These are phyloP conservation scores for Pyrus pyrifolia DNA, from an alignment of 306 rosid species.

Conservation along the genomic window DNA sequence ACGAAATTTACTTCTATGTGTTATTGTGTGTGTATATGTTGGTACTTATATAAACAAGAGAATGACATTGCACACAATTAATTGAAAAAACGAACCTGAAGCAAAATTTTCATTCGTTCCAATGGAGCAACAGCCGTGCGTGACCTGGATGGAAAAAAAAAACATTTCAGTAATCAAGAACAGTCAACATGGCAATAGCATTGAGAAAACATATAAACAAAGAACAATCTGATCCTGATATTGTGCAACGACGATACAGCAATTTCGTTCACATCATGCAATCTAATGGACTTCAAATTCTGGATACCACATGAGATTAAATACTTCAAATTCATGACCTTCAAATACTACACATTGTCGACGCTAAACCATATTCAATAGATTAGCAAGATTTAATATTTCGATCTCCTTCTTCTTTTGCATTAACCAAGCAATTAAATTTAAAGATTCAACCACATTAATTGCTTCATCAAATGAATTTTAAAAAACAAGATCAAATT, in stretches of 20 bases:
- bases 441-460: background rate
- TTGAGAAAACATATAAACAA: background rate
- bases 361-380: background rate
- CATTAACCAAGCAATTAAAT: background rate
- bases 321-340: background rate
- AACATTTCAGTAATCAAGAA: background rate
- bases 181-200: background rate
- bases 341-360: background rate
- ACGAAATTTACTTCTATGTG: background rate
- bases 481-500: background rate
- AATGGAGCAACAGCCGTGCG: slow-evolving; percentile 98
- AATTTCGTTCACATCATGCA: background rate
- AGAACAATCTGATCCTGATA: background rate
- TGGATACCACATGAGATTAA: background rate
- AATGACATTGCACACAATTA: slow-evolving; percentile 3
- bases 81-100: slow-evolving; percentile 58
- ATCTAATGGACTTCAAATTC: background rate
- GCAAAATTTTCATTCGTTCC: slow-evolving; percentile 90
- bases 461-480: background rate
- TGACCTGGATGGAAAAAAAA: slow-evolving; percentile 49
- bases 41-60: background rate
- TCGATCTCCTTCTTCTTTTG: background rate
- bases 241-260: background rate
- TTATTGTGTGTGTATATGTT: background rate
- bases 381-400: background rate